A percentile compares a stretch with the other conserved stretches of the same genome.
These are phyloP conservation scores for Aureobasidium melanogenum DNA, from an alignment of 2,329 filamentous ascomycete genomes.

Conservation along the genomic window DNA sequence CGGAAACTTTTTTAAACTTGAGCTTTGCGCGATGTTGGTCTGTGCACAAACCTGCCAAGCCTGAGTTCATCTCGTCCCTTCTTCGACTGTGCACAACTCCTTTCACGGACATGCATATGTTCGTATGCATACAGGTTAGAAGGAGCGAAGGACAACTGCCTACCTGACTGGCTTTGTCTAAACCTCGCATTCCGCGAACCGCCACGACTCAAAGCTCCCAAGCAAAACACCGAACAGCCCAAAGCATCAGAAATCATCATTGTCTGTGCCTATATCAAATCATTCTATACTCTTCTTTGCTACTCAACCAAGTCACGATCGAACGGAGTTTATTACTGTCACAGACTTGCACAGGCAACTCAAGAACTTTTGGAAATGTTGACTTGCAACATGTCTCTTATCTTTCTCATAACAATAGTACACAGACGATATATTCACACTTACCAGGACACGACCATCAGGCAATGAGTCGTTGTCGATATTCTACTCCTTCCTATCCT, in stretches of 20 bases:
- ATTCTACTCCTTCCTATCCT: background rate
- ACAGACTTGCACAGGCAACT: background rate
- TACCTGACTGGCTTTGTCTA: background rate
- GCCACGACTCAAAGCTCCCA: background rate
- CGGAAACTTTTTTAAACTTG: slow-evolving; percentile 5
- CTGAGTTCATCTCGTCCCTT: background rate
- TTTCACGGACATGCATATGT: background rate
- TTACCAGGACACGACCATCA: background rate
- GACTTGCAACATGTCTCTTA: background rate
- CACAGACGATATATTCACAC: background rate
- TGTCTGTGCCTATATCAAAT: too few species aligned
- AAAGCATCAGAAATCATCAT: too few species aligned
- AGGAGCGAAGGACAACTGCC: background rate
- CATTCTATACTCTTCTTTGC: too few species aligned
- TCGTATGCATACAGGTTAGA: background rate
- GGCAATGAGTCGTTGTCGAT: background rate
- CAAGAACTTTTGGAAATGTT: background rate
- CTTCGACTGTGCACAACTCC: background rate
- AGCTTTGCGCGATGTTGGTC: background rate
- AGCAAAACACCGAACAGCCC: too few species aligned
- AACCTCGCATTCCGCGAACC: accelerated
- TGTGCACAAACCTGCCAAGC: background rate
- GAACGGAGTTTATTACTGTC: background rate
- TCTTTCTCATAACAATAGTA: background rate
- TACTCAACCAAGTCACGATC: background rate